phyloP scores from a whole-genome alignment of 1,284 basidiomycete genomes.

The Boletellus dicymbophilus region DNA sequence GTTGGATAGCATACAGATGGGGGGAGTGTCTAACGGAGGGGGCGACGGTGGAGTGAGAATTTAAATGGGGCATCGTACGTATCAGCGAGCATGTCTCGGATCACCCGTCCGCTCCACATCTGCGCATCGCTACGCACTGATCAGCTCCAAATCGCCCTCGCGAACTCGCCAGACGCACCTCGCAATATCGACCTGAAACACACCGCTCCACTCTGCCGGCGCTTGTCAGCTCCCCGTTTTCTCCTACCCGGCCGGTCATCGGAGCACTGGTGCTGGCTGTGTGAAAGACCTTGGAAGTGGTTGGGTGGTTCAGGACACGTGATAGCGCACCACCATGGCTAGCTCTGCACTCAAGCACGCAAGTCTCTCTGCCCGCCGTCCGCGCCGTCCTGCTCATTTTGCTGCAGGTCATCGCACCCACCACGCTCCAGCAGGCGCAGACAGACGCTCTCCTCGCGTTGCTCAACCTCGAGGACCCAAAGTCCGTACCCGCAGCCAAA shows the following conservation, averaged over 20 bases:
- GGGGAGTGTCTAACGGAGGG: not conserved
- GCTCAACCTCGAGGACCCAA: slow-evolving; percentile 59
- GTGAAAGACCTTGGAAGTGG: too few species aligned
- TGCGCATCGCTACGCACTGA: not conserved
- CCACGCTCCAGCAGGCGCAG: slow-evolving; percentile 79
- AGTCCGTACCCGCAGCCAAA: slow-evolving; percentile 41
- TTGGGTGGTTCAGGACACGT: not conserved
- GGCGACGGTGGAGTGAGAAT: slow-evolving; percentile 14
- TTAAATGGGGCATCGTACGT: slow-evolving; percentile 24
- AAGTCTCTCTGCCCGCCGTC: slow-evolving; percentile 14
- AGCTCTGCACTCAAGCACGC: slow-evolving; percentile 59
- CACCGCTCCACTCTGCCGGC: slow-evolving; percentile 20
- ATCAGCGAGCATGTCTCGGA: slow-evolving; percentile 18
- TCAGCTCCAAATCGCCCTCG: too few species aligned
- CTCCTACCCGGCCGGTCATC: too few species aligned
- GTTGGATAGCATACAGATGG: slow-evolving; percentile 18
- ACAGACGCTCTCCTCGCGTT: slow-evolving; percentile 70
- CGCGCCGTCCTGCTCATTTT: not conserved
- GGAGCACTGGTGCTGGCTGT: too few species aligned
- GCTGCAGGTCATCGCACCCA: slow-evolving; percentile 25
- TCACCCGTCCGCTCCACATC: slow-evolving; percentile 29
- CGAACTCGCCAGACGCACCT: too few species aligned
- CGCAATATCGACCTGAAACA: slow-evolving; percentile 20
- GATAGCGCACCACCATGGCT: slow-evolving; percentile 44
- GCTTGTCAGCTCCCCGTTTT: slow-evolving; percentile 4